Evolutionary conservation across 1,284 basidiomycete species (phyloP).

Genomic region (Porodaedalea pini): DNA sequence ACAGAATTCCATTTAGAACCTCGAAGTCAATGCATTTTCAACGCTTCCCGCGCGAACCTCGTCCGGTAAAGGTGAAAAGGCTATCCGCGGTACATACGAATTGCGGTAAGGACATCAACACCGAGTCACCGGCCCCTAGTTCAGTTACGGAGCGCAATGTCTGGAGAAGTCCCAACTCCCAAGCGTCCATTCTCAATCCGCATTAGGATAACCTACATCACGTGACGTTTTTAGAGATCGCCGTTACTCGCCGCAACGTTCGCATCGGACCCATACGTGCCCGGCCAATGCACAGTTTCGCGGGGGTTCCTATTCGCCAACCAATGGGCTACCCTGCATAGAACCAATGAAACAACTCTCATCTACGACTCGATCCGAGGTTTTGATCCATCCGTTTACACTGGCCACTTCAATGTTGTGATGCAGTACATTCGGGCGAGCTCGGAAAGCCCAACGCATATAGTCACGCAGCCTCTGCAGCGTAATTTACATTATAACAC

Average conservation of each 20-base stretch:
- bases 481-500: neutral
- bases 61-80: too few species aligned
- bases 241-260: neutral
- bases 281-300: too few species aligned
- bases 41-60: too few species aligned
- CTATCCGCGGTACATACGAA: too few species aligned
- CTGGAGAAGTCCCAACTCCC: too few species aligned
- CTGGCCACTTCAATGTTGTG: neutral
- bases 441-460: conserved; percentile 4
- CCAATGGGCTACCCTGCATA: conserved; percentile 1
- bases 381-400: neutral
- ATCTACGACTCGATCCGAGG: neutral
- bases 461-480: neutral
- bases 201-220: neutral
- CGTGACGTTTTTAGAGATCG: neutral
- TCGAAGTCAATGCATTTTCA: too few species aligned
- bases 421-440: conserved; percentile 1
- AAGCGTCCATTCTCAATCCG: too few species aligned
- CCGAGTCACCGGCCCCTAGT: too few species aligned
- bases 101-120: too few species aligned
- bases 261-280: neutral
- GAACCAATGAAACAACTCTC: neutral
- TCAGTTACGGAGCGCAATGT: too few species aligned
- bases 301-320: neutral
- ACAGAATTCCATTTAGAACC: too few species aligned